phyloP scores from a whole-genome alignment of 2,329 filamentous ascomycete species.

The Claviceps sp. region DNA sequence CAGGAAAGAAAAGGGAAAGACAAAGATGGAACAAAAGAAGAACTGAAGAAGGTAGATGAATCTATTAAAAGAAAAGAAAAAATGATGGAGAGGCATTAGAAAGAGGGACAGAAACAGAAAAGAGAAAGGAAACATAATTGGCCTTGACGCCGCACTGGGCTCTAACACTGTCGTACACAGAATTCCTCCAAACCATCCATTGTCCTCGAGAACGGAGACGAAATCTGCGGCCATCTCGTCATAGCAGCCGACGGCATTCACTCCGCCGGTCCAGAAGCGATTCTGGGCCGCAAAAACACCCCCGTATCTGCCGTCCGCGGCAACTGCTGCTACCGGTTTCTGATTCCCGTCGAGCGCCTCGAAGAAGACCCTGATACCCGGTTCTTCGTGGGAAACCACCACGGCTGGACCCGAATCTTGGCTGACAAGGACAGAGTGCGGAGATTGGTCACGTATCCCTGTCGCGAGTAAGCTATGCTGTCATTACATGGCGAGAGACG shows the following conservation, averaged over 20 bases:
- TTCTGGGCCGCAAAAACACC: conserved; percentile 15
- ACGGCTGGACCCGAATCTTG: conserved; percentile 15
- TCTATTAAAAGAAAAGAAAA: too few species aligned
- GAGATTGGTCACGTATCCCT: conserved; percentile 4
- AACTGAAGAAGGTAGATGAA: neutral
- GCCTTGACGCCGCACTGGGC: neutral
- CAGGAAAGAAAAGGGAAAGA: neutral
- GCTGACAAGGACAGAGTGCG: conserved; percentile 11
- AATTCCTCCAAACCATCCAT: conserved; percentile 15
- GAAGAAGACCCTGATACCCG: conserved; percentile 18
- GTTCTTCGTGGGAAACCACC: conserved; percentile 16
- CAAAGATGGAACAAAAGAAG: neutral
- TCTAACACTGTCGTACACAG: conserved; percentile 7
- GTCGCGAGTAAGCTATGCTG: neutral
- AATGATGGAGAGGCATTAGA: too few species aligned
- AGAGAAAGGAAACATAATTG: neutral
- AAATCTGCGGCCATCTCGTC: conserved; percentile 23
- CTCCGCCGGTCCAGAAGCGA: conserved; percentile 15
- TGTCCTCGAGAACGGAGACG: conserved; percentile 15
- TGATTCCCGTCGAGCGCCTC: conserved; percentile 17
- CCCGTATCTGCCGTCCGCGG: conserved; percentile 14
- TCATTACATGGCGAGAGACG: neutral
- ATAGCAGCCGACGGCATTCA: conserved; percentile 33
- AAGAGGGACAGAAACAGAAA: neutral
- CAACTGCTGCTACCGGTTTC: conserved; percentile 24